phyloP scores from a whole-genome alignment of 306 rosid species.

The Cucurbita moschata region DNA sequence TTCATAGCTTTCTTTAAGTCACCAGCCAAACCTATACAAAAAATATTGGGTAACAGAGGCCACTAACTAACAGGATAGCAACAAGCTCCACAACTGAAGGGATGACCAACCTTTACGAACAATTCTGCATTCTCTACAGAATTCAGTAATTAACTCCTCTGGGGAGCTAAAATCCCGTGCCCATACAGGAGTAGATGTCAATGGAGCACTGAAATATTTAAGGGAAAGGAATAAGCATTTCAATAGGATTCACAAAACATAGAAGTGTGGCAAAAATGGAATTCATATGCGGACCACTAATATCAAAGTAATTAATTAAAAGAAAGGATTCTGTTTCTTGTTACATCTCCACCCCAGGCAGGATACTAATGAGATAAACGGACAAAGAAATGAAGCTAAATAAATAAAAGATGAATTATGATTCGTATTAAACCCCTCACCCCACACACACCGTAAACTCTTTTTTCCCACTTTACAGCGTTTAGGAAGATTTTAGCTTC shows the following conservation, averaged over 20 bases:
- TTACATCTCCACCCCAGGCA: background rate
- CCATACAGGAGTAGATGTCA: conserved; percentile 84
- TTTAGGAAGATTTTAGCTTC: too few species aligned
- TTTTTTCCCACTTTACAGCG: background rate
- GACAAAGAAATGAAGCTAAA: background rate
- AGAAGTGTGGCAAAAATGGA: background rate
- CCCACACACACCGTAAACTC: background rate
- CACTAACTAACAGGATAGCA: background rate
- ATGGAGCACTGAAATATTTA: conserved; percentile 53
- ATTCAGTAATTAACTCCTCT: conserved; percentile 81
- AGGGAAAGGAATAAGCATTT: conserved; percentile 12
- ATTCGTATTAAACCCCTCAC: background rate
- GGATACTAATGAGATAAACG: background rate
- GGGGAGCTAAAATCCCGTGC: conserved; percentile 75
- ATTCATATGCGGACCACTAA: background rate
- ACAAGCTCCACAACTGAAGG: background rate
- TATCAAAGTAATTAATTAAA: background rate
- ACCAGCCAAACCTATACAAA: conserved; percentile 75
- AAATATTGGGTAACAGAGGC: conserved; percentile 8
- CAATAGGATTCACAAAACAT: conserved; percentile 4
- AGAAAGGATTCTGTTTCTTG: background rate
- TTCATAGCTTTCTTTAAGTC: conserved; percentile 98
- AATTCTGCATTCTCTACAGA: conserved; percentile 96
- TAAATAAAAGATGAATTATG: background rate
- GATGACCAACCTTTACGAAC: conserved; percentile 58